Conservation (phyloP, 2,329 filamentous ascomycete species). For the Colletotrichum gloeosporioides region DNA sequence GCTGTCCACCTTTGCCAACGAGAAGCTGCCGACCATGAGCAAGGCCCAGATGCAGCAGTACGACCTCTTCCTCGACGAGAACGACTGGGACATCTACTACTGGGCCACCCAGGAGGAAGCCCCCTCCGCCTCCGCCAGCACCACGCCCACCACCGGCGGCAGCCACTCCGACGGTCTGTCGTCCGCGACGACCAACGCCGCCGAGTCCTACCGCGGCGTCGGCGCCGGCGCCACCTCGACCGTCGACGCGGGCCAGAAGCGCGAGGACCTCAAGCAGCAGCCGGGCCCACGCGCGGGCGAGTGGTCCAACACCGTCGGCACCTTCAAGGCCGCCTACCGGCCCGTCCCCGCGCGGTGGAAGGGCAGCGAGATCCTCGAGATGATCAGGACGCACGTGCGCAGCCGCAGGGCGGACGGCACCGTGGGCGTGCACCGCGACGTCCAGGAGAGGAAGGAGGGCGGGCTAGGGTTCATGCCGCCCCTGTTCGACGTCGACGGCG, state of each 20-base stretch:
- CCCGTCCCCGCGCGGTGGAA: slow-evolving; percentile 88
- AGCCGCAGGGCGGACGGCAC: slow-evolving; percentile 52
- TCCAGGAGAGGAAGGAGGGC: slow-evolving; percentile 38
- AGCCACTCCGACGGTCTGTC: neutral
- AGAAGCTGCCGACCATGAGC: slow-evolving; percentile 77
- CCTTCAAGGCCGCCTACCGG: slow-evolving; percentile 91
- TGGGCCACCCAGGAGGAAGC: slow-evolving; percentile 88
- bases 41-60: slow-evolving; percentile 78
- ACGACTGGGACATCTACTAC: slow-evolving; percentile 99
- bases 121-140: slow-evolving; percentile 50
- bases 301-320: slow-evolving; percentile 96
- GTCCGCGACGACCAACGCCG: slow-evolving; percentile 27
- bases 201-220: slow-evolving; percentile 1
- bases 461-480: slow-evolving; percentile 64
- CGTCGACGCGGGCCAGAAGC: slow-evolving; percentile 26
- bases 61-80: slow-evolving; percentile 94
- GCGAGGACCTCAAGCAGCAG: slow-evolving; percentile 27
- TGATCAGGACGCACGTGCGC: slow-evolving; percentile 83
- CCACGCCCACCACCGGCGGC: slow-evolving; percentile 41
- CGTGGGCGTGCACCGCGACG: slow-evolving; percentile 29
- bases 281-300: slow-evolving; percentile 64
- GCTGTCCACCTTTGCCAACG: slow-evolving; percentile 91
- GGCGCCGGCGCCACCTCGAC: slow-evolving; percentile 21
- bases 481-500: slow-evolving; percentile 31
- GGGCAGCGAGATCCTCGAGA: slow-evolving; percentile 76